Evolutionary conservation across 768 basidiomycete genomes (phyloP).

Genomic region (Leccinum aurantiacum): DNA sequence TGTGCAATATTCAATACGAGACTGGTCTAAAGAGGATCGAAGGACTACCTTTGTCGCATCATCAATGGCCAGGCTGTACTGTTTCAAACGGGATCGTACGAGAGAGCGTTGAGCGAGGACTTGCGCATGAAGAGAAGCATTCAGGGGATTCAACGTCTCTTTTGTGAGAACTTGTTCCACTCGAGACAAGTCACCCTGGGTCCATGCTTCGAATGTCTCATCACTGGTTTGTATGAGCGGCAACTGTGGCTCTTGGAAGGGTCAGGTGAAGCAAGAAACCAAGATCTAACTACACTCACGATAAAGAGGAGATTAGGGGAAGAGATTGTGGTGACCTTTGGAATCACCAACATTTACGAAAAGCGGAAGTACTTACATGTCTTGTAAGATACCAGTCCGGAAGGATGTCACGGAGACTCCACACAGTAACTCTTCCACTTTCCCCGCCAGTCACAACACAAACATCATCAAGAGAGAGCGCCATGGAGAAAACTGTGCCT

Average conservation of each 20-base stretch:
- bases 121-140: background rate
- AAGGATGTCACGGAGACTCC: background rate
- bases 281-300: background rate
- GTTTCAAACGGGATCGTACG: too few species aligned
- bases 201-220: constrained; percentile 1
- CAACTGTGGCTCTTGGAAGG: background rate
- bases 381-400: background rate
- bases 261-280: background rate
- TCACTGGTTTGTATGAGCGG: background rate
- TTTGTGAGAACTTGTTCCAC: background rate
- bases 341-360: background rate
- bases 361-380: background rate
- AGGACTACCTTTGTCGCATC: constrained; percentile 5
- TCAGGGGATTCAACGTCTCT: too few species aligned
- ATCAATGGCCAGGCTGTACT: background rate
- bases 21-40: rapidly evolving
- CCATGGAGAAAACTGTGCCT: background rate
- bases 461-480: background rate
- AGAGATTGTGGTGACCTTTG: background rate
- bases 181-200: background rate
- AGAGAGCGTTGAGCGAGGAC: background rate
- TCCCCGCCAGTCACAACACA: too few species aligned
- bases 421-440: too few species aligned
- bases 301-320: too few species aligned
- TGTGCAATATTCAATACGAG: background rate